Evolutionary conservation across 2,329 filamentous ascomycete genomes (phyloP).

Genomic region (Botrytis porri): DNA sequence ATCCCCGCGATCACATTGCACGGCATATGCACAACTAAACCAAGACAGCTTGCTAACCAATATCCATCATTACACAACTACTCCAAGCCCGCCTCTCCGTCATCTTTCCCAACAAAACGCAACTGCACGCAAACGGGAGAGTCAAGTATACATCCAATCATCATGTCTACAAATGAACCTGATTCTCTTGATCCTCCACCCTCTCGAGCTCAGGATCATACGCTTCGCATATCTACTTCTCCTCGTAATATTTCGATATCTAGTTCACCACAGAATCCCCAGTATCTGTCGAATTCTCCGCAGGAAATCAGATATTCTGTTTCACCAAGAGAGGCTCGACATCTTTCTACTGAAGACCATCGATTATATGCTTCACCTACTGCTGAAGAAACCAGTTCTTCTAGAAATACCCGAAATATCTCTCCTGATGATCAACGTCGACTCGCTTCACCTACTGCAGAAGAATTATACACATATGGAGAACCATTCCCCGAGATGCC

Average conservation of each 20-base stretch:
- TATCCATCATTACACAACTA: not conserved
- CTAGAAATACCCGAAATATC: not conserved
- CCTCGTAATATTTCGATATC: not conserved
- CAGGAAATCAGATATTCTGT: conserved; percentile 1
- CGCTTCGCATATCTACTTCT: not conserved
- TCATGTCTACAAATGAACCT: conserved; percentile 12
- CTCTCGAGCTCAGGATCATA: not conserved
- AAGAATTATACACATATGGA: conserved; percentile 2
- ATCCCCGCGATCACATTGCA: conserved; percentile 10
- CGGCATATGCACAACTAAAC: conserved; percentile 5
- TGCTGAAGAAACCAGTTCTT: not conserved
- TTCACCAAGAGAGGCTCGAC: not conserved
- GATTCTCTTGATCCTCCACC: conserved; percentile 1
- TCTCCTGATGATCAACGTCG: not conserved
- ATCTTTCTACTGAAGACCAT: not conserved
- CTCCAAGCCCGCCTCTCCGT: not conserved
- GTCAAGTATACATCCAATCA: conserved; percentile 4
- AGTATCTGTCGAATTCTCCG: conserved; percentile 2
- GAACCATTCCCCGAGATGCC: conserved; percentile 12
- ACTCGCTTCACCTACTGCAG: not conserved
- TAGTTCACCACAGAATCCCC: not conserved
- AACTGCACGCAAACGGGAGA: not conserved
- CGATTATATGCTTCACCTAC: not conserved
- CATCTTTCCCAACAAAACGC: conserved; percentile 8
- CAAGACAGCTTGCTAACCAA: not conserved